Conservation (phyloP, 192 early-diverging fungal genomes). For the Oehlia diaphana region DNA sequence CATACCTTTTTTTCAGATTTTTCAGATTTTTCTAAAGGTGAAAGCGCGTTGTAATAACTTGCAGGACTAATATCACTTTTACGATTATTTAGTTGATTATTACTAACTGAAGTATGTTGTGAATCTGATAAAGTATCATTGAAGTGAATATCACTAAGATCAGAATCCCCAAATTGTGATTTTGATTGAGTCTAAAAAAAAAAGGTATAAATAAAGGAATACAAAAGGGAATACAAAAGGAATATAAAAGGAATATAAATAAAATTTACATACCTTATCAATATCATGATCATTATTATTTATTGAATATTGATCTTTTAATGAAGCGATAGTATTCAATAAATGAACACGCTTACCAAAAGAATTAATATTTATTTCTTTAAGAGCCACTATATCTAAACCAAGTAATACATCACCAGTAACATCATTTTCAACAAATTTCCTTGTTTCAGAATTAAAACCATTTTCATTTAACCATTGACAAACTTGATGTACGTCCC, state of each 20-base stretch:
- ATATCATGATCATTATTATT: too few relatives aligned
- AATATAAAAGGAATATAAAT: too few relatives aligned
- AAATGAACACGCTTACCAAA: constrained; percentile 68
- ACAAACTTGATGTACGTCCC: constrained; percentile 60
- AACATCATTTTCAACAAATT: constrained; percentile 65
- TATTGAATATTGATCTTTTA: constrained; percentile 33
- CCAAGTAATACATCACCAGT: constrained; percentile 66
- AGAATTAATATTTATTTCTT: constrained; percentile 65
- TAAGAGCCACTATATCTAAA: constrained; percentile 59
- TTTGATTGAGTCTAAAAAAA: neutral
- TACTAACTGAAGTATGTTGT: neutral
- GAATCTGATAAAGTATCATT: neutral
- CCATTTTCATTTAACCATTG: constrained; percentile 58
- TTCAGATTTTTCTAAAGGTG: neutral
- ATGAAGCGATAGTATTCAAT: constrained; percentile 60
- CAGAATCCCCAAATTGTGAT: neutral
- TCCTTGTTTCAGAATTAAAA: constrained; percentile 42
- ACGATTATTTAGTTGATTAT: neutral
- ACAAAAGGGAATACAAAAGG: too few relatives aligned
- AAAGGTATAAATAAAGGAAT: too few relatives aligned
- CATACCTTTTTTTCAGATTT: neutral
- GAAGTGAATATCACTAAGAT: neutral
- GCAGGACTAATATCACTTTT: neutral
- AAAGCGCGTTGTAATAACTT: neutral
- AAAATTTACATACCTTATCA: too few relatives aligned